Evolutionary conservation across 176 grass and related monocot species (phyloP), one percentile per base, ranked within the genome.

Genomic region (Avena sativa): DNA sequence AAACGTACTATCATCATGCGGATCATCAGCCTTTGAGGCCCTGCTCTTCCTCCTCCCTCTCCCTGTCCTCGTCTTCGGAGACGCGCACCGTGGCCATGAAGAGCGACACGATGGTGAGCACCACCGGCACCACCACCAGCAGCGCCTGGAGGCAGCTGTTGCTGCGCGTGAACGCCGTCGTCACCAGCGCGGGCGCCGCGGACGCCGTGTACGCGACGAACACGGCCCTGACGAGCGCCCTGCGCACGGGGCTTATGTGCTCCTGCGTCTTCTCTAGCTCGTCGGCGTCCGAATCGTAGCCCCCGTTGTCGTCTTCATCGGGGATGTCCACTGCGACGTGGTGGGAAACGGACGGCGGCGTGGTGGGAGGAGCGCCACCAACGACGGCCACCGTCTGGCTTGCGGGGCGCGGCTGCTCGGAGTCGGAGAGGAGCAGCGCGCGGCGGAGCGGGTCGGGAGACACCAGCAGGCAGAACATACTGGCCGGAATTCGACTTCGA

Each of bases 31-130:
- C 12, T 48, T 53, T 7, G 8, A 74, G 46, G 12, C 12, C 44
- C 43, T 21, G 10, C 71, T 49, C 71, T 16, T 26, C 12, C n/a
- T 74, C 71, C 3, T 51, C 71, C 71, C n/a, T 51, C 71, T 74
- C 71, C 12, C 21, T 51, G 25, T 76, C 73, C 48, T 76, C 73
- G 73, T 76, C 48, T 53, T 76, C 25, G 47, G 4, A 53, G 48
- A 30, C 73, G 73, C 49, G 25, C 49, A 76, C 8, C 49, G 73
- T 53, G 49, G 73, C 73, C 73, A 76, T 76, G 73, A 19, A 76
- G 25, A 76, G 73, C 7, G 48, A 51, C 73, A 76, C 3, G 48
- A 76, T 1, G 48, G 73, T 53, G 73, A 76, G 73, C 6, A 17
- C 14, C 73, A 53, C 48, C 23, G 4, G 73, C 73, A 76, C 48